Percentiles rank a stretch among this genome's conserved stretches.
Evolutionary conservation across 2,329 filamentous ascomycete genomes (phyloP).

Genomic region (Teratosphaeria gauchensis): DNA sequence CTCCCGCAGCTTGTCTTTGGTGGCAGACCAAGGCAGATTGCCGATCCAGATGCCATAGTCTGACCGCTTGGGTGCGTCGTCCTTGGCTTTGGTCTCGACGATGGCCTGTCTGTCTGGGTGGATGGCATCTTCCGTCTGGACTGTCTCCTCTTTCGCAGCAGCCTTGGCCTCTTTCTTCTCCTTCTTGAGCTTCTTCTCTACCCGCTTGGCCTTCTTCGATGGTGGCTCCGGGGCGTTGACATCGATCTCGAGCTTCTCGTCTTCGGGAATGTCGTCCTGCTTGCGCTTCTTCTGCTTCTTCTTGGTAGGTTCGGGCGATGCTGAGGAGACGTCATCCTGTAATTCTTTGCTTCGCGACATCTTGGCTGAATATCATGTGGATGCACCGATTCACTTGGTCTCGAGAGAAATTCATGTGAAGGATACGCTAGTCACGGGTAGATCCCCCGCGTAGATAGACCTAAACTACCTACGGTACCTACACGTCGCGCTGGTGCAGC

Average conservation of each 20-base stretch:
- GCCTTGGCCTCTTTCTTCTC: constrained; percentile 1
- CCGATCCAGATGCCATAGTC: constrained; percentile 90
- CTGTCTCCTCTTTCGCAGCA: constrained; percentile 1
- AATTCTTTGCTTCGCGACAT: neutral
- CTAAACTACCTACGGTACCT: neutral
- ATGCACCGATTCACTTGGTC: neutral
- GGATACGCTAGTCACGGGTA: neutral
- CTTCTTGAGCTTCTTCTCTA: constrained; percentile 62
- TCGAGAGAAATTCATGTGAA: constrained; percentile 1
- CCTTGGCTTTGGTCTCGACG: constrained; percentile 13
- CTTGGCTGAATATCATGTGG: neutral
- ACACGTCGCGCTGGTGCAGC: too few species aligned
- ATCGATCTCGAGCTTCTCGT: constrained; percentile 71
- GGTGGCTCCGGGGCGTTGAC: constrained; percentile 81
- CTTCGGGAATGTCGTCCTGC: constrained; percentile 36
- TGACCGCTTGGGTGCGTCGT: constrained; percentile 46
- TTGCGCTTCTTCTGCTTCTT: constrained; percentile 58
- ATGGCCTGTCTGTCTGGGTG: constrained; percentile 3
- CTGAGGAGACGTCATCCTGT: neutral
- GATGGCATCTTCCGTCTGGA: constrained; percentile 22
- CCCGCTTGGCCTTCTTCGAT: constrained; percentile 85
- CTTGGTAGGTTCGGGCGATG: neutral
- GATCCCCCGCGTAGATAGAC: neutral
- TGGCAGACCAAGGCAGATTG: constrained; percentile 79
- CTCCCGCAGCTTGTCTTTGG: constrained; percentile 60